A percentile compares a stretch with the other conserved stretches of the same genome.
These are phyloP conservation scores for Russula sp. DNA, from an alignment of 768 basidiomycete genomes.

Conservation along the genomic window DNA sequence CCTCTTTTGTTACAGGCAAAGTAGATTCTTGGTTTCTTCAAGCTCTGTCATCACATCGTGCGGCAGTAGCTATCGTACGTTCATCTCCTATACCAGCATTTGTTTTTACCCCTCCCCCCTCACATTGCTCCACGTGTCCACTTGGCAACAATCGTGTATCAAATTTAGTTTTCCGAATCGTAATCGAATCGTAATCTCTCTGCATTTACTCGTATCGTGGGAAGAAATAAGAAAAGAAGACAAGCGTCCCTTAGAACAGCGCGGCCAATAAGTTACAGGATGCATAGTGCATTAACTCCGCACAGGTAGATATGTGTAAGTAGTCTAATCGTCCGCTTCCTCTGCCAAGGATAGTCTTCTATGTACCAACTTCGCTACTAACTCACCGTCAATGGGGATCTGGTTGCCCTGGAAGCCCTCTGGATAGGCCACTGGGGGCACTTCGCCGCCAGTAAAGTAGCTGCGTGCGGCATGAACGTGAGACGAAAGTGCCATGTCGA, in stretches of 20 bases:
- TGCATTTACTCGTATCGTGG: background rate
- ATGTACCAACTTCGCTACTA: slow-evolving; percentile 53
- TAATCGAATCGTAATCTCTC: background rate
- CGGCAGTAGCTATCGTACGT: background rate
- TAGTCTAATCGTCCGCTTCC: slow-evolving; percentile 51
- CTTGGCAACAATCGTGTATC: background rate
- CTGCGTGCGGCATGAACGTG: slow-evolving; percentile 31
- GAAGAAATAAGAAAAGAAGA: background rate
- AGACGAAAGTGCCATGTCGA: background rate
- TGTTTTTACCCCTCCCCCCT: background rate
- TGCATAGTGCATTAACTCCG: background rate
- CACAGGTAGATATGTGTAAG: background rate
- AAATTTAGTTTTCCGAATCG: background rate
- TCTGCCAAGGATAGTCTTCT: slow-evolving; percentile 50
- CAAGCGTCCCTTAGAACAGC: background rate
- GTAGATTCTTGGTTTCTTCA: background rate
- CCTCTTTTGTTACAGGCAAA: background rate
- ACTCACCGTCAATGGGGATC: slow-evolving; percentile 74
- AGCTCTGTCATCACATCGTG: no score
- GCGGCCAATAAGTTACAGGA: background rate
- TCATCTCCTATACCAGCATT: background rate
- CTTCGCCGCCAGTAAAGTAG: slow-evolving; percentile 64
- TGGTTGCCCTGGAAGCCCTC: slow-evolving; percentile 84
- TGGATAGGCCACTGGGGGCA: slow-evolving; percentile 66
- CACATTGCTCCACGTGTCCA: background rate